Evolutionary conservation across 805 yeast genomes (phyloP).

Genomic region (Yarrowia sp.): DNA sequence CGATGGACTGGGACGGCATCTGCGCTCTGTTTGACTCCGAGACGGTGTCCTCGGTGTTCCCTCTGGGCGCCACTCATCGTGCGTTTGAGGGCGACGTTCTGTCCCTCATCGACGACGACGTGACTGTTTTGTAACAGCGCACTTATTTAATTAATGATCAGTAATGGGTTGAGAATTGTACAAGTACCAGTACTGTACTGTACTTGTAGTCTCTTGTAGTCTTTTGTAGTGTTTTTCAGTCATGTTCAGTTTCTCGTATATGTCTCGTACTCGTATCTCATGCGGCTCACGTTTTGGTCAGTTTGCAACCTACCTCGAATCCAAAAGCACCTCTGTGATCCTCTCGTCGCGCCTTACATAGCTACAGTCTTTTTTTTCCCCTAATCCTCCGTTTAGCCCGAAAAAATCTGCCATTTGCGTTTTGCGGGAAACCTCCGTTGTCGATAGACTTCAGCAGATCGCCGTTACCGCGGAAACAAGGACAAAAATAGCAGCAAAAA

Average conservation of each 20-base stretch:
- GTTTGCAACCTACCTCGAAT: no score
- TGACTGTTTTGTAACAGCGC: background rate
- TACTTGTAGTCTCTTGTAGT: no score
- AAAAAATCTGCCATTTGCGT: background rate
- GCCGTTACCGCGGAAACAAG: no score
- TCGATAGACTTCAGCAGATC: no score
- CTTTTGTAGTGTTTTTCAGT: no score
- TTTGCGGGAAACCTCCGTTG: no score
- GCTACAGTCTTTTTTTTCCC: background rate
- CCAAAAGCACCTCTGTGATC: background rate
- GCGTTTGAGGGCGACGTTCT: slow-evolving; percentile 22
- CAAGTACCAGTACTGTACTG: no score
- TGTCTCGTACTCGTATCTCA: no score
- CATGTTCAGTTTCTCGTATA: no score
- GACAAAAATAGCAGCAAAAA: no score
- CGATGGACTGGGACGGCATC: slow-evolving; percentile 11
- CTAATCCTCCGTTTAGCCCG: background rate
- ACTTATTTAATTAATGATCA: slow-evolving; percentile 2
- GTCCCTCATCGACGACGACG: slow-evolving; percentile 30
- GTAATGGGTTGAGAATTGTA: no score
- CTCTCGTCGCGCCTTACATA: background rate
- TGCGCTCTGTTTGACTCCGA: slow-evolving; percentile 18
- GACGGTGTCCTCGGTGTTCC: slow-evolving; percentile 3
- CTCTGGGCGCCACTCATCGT: slow-evolving; percentile 29
- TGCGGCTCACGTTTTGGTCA: background rate